Conservation (phyloP, 2,329 filamentous ascomycete species). For the Plenodomus lindquistii region DNA sequence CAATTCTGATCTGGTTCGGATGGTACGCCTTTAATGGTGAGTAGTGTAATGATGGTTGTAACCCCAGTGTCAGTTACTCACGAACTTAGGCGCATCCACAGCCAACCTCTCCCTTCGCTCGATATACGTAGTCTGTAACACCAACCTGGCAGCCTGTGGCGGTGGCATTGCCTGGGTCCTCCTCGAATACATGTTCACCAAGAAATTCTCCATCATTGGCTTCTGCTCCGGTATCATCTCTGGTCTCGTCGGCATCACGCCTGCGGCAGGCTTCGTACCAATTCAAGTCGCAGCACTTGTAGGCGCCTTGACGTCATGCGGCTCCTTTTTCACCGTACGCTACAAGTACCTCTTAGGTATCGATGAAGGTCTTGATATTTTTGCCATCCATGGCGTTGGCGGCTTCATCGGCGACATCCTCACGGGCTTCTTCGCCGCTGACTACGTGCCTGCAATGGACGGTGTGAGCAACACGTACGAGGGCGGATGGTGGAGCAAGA, state of each 20-base stretch:
- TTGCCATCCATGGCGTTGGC: conserved; percentile 63
- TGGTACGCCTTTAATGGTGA: conserved; percentile 48
- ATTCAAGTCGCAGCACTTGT: conserved; percentile 58
- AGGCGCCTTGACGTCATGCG: conserved; percentile 55
- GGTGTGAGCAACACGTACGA: conserved; percentile 52
- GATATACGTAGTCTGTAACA: conserved; percentile 62
- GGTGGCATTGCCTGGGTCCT: conserved; percentile 59
- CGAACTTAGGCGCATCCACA: conserved; percentile 38
- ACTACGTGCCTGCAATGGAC: conserved; percentile 56
- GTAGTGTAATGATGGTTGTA: conserved; percentile 14
- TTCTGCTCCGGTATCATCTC: conserved; percentile 60
- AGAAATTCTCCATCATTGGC: conserved; percentile 57
- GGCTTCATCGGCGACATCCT: conserved; percentile 61
- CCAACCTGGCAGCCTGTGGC: conserved; percentile 60
- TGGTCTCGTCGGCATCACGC: conserved; percentile 63
- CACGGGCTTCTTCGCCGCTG: conserved; percentile 61
- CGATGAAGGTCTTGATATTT: conserved; percentile 64
- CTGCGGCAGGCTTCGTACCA: conserved; percentile 59
- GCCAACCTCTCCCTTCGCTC: conserved; percentile 57
- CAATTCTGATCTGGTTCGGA: conserved; percentile 57
- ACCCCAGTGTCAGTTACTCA: not conserved
- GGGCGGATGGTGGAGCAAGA: conserved; percentile 57
- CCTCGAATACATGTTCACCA: conserved; percentile 56
- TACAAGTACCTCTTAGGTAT: conserved; percentile 57
- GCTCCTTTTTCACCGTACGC: conserved; percentile 52